Base-by-base conservation (phyloP, 1,139 yeast genomes). In the Maudiozyma humilis region DNA sequence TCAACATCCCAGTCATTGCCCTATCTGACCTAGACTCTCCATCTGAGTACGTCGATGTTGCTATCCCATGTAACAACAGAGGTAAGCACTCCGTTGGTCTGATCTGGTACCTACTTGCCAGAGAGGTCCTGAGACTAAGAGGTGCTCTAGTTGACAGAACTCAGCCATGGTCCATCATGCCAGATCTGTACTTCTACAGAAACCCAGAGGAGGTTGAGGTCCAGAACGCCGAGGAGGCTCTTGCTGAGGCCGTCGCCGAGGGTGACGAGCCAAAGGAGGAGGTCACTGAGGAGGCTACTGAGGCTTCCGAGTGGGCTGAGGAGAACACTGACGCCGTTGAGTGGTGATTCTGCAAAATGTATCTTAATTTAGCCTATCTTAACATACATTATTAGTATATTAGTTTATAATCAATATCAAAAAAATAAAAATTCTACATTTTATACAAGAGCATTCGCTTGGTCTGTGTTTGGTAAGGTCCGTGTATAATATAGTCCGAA, bases 121-220 rank as follows among this genome's bases (percentile, higher is more conserved):
- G 99, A 79, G 99, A 91, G 79, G 97, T 91, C 67, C 83, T 91
- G 72, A 87, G 99, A 81, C 84, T 91, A 73, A 86, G 96, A 79
- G 98, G 99, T 70, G 83, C 89, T 70, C 76, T 91, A 65, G 89
- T 95, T 70, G 87, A 85, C 87, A 89, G 99, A 82, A 71, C 86
- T 63, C 86, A 93, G 72, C 85, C 84, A 72, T 91, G 99, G 99
- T 77, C 94, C 64, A 93, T 91, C 71, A 93, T 91, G 98, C 97
- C 97, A 75, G 99, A 91, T 79, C 82, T 89, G 76, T 91, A 89
- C 88, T 91, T 91, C 89, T 91, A 91, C 97, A 91, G 99, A 83
- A 96, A 91, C 78, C 98, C 98, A 69, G 98, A 91, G 79, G 99
- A 91, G 77, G 84, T 84, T 73, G 96, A 87, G 77, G 87, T 82